These are phyloP conservation scores for Selaginella tamariscina DNA, from an alignment of 75 land plant genomes.

Conservation along the genomic window DNA sequence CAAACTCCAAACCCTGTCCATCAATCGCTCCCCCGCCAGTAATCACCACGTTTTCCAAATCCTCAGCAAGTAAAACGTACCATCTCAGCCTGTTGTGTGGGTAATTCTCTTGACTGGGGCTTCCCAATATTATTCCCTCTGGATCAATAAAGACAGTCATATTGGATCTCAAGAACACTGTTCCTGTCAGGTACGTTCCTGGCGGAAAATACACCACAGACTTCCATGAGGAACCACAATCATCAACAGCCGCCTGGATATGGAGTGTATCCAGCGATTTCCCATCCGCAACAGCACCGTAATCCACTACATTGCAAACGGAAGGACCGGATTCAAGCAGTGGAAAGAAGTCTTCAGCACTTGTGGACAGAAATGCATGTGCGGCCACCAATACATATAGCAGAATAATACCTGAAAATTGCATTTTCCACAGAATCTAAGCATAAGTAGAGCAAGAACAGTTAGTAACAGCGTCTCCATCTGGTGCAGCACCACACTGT, in stretches of 20 bases:
- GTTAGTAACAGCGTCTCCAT: too few species aligned
- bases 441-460: too few species aligned
- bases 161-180: conserved; percentile 40
- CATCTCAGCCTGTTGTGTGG: conserved; percentile 37
- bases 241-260: conserved; percentile 70
- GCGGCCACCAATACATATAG: too few species aligned
- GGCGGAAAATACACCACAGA: conserved; percentile 45
- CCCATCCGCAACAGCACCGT: conserved; percentile 65
- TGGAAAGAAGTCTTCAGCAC: too few species aligned
- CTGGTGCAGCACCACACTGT: too few species aligned
- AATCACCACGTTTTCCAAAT: conserved; percentile 54
- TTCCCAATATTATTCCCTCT: conserved; percentile 49
- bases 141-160: conserved; percentile 38
- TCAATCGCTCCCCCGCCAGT: conserved; percentile 63
- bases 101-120: conserved; percentile 47
- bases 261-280: conserved; percentile 49
- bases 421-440: too few species aligned
- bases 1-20: conserved; percentile 63
- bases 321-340: background rate
- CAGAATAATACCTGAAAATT: too few species aligned
- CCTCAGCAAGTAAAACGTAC: conserved; percentile 76
- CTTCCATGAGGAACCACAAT: conserved; percentile 26
- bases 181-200: conserved; percentile 59
- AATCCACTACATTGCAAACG: conserved; percentile 18
- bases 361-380: too few species aligned